Evolutionary conservation across 2,329 filamentous ascomycete genomes (phyloP), one percentile per base, ranked within the genome.

Genomic region (Phaeomoniella chlamydospora): DNA sequence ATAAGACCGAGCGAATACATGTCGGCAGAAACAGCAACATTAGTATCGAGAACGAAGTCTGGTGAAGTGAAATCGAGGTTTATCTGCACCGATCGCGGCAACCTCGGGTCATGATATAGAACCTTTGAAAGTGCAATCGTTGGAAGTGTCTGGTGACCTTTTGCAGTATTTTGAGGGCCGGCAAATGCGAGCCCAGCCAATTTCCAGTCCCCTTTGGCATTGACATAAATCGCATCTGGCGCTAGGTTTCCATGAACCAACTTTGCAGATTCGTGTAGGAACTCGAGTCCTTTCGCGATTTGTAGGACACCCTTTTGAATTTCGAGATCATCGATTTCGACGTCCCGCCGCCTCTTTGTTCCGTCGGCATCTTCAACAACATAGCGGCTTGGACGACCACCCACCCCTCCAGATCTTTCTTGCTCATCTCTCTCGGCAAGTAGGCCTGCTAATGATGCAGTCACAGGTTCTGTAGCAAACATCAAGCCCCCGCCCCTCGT

Each of bases 171-270:
- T 34, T 83, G 74, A 11, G 86, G 82, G 32, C 82, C 82, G 53
- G 81, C 84, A 56, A 94, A 98, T 0, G 81, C 75, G 29, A 98
- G 70, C n/a, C 88, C 90, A 47, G 86, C 88, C 41, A 98, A 83
- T 56, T 98, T 98, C 90, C 90, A 98, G 57, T 98, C 90, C 33
- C 84, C 93, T 73, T 98, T 98, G 29, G 83, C 75, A 59, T 98
- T 98, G 57, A 98, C 76, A 45, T 94, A 80, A 44, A 98, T 77
- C 13, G 87, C 83, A 44, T 96, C 88, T 0, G 90, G 90, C 0
- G 87, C 96, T 43, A 98, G 58, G 53, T 98, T 98, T 33, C 82
- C 85, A 57, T 98, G 90, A 0, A 96, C 84, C 34, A 98, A 68
- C 1, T 85, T 85, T 6, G 88, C 88, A 53, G 88, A 94, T 53